Evolutionary conservation across 768 basidiomycete species (phyloP), one percentile per base, ranked within the genome.

Genomic region (Guyanaporus albipodus): DNA sequence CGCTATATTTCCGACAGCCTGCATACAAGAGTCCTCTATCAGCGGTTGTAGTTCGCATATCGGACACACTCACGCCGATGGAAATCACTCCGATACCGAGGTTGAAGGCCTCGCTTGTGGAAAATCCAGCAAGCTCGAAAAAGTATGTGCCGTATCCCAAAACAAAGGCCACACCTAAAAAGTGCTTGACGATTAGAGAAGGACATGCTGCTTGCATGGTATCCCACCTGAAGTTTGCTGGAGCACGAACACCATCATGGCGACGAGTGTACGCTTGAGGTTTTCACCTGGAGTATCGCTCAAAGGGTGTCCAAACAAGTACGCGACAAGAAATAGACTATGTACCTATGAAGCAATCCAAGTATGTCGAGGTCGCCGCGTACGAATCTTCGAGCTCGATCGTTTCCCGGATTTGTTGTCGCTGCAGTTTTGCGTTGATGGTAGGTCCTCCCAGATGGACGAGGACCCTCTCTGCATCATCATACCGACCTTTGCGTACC

Each of bases 71-170:
- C 27, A 65, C 62, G 3, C 62, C 62, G 6, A 65, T 58, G n/a
- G 60, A 61, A 0, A 50, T 58, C 26, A 63, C 45, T 6, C 63
- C 61, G 17, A 63, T 29, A 10, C 65, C 64, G 5, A 69, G 61
- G 43, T 67, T 54, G 43, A 70, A 69, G 1, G 68, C 65, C 1
- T 61, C 58, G 42, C 33, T 41, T 10, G 49, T 34, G 6, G 54
- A 42, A 40, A 69, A 67, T 21, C 67, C 63, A 12, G 67, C 59
- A 31, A 70, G 68, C 48, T 69, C 64, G 29, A 69, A 68, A 49
- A 69, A 68, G 58, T 68, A 69, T 39, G 58, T 59, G 12, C 62
- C 57, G 42, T 38, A 64, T n/a, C 59, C 57, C 42, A 63, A 43
- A 6, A 63, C 54, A 42, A 63, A 64, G 26, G 55, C 53, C 3